Evolutionary conservation across 768 basidiomycete species (phyloP).

Genomic region (Suillus luteus): DNA sequence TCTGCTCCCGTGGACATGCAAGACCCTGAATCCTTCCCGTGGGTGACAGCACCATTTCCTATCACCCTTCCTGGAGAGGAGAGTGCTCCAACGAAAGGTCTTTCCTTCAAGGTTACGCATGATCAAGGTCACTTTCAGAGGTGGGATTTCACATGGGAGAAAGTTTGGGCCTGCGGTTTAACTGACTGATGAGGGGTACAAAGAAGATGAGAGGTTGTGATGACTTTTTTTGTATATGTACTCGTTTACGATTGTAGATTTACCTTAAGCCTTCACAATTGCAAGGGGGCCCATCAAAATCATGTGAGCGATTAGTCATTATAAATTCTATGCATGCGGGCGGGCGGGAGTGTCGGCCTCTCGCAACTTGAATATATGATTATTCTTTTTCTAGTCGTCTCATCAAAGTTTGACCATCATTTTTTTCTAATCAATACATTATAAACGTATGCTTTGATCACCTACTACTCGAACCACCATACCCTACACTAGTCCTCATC

Average conservation of each 20-base stretch:
- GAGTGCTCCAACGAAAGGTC: background rate
- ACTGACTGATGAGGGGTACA: background rate
- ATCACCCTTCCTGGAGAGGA: background rate
- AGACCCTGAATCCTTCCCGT: too few relatives aligned
- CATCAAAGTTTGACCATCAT: background rate
- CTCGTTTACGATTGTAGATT: background rate
- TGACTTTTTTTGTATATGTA: background rate
- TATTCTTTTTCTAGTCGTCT: too few relatives aligned
- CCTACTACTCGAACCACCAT: slow-evolving; percentile 75
- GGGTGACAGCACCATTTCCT: background rate
- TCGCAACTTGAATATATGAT: too few relatives aligned
- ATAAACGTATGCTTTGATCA: slow-evolving; percentile 31
- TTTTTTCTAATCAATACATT: background rate
- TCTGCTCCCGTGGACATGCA: background rate
- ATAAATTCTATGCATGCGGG: too few relatives aligned
- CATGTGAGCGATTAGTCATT: too few relatives aligned
- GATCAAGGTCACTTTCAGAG: background rate
- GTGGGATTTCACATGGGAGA: background rate
- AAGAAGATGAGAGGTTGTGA: background rate
- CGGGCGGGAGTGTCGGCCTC: too few relatives aligned
- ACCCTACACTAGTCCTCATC: slow-evolving; percentile 77
- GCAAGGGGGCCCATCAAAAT: too few relatives aligned
- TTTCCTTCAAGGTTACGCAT: background rate
- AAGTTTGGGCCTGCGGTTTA: background rate
- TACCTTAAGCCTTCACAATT: too few relatives aligned